Conservation (phyloP, 2,329 filamentous ascomycete species). For the Ceratocystiopsis minuta region DNA sequence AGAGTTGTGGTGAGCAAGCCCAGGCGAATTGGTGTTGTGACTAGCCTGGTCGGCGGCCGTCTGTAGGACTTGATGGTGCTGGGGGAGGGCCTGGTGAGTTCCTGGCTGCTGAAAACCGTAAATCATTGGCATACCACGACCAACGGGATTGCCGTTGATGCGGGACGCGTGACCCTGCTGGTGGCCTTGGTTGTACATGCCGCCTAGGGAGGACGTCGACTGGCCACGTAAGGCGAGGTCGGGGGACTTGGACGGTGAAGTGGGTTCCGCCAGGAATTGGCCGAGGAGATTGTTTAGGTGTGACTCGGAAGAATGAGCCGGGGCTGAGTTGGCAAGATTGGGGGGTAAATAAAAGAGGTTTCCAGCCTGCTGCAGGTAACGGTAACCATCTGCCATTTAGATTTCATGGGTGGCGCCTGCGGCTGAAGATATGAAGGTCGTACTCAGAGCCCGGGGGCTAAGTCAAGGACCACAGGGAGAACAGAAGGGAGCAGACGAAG, state of each 20-base stretch:
- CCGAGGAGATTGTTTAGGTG: slow-evolving; percentile 17
- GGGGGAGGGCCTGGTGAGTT: slow-evolving; percentile 42
- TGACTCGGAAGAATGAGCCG: slow-evolving; percentile 11
- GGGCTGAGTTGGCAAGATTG: slow-evolving; percentile 23
- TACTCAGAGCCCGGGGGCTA: no score
- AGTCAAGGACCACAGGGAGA: no score
- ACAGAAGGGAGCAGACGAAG: no score
- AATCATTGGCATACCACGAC: slow-evolving; percentile 43
- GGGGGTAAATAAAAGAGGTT: slow-evolving; percentile 40
- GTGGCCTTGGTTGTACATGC: slow-evolving; percentile 59
- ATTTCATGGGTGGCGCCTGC: slow-evolving; percentile 14
- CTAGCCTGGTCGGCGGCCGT: slow-evolving; percentile 31
- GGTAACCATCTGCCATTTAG: slow-evolving; percentile 55
- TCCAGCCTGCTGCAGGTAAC: slow-evolving; percentile 40
- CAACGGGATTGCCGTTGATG: slow-evolving; percentile 51
- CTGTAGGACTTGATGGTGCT: slow-evolving; percentile 43
- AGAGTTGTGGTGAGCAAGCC: slow-evolving; percentile 41
- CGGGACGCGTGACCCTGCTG: slow-evolving; percentile 59
- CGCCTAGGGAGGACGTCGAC: slow-evolving; percentile 16
- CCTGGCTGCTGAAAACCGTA: slow-evolving; percentile 51
- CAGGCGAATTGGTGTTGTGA: slow-evolving; percentile 34
- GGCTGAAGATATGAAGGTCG: no score
- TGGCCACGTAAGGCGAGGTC: slow-evolving; percentile 15
- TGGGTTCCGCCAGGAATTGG: slow-evolving; percentile 15
- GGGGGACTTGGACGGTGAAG: slow-evolving; percentile 14